Percentiles rank a stretch among this genome's conserved stretches.
Evolutionary conservation across 306 rosid species (phyloP).

Genomic region (Vicia sativa): DNA sequence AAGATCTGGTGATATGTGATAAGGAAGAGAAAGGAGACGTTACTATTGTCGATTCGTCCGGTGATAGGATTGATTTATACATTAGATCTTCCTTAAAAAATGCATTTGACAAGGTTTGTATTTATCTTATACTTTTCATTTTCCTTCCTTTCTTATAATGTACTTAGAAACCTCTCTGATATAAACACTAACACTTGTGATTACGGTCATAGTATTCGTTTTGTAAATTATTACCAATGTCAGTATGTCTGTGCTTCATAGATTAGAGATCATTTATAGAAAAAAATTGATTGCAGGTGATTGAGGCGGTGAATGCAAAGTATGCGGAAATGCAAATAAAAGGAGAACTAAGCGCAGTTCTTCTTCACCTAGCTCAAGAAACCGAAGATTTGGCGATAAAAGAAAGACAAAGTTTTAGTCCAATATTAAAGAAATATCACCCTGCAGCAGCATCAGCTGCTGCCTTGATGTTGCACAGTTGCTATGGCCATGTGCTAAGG

Average conservation of each 20-base stretch:
- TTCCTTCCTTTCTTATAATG: neutral
- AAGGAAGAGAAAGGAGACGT: constrained; percentile 52
- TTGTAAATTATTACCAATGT: too few species aligned
- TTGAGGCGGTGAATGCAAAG: constrained; percentile 52
- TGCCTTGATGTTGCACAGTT: constrained; percentile 73
- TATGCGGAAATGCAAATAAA: constrained; percentile 38
- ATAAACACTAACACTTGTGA: too few species aligned
- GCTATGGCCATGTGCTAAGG: constrained; percentile 72
- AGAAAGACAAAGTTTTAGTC: constrained; percentile 79
- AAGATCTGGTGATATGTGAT: constrained; percentile 62
- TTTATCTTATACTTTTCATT: neutral
- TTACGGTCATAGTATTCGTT: too few species aligned
- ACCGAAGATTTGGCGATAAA: constrained; percentile 74
- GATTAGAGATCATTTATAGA: too few species aligned
- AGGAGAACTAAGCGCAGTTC: constrained; percentile 52
- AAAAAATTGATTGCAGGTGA: constrained; percentile 42
- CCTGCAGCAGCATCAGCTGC: constrained; percentile 67
- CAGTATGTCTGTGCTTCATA: too few species aligned
- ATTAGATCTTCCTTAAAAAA: constrained; percentile 64
- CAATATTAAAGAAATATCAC: constrained; percentile 73
- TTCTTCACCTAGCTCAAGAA: constrained; percentile 75
- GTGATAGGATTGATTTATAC: constrained; percentile 66
- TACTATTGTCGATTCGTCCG: constrained; percentile 63
- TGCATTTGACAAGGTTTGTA: constrained; percentile 72
- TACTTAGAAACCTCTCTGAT: too few species aligned